Evolutionary conservation across 208 protist genomes (phyloP).

Genomic region (Crithidia bombi): DNA sequence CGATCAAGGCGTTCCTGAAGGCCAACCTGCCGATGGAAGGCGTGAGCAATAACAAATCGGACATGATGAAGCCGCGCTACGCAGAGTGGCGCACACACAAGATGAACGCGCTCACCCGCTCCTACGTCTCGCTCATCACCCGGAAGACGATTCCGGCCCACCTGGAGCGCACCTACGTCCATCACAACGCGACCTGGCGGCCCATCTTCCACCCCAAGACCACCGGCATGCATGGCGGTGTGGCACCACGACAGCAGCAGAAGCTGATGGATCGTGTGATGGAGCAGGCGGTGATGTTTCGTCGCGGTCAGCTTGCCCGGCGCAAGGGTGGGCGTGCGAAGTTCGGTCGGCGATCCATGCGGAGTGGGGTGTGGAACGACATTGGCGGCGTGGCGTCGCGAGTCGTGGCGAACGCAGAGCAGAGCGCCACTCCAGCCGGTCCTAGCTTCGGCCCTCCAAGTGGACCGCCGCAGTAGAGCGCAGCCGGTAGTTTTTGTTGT

Average conservation of each 20-base stretch:
- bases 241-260: constrained; percentile 75
- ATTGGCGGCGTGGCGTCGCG: constrained; percentile 61
- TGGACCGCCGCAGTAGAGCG: constrained; percentile 53
- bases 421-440: constrained; percentile 50
- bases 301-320: constrained; percentile 60
- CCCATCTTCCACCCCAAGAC: constrained; percentile 72
- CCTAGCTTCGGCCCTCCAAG: constrained; percentile 49
- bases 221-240: constrained; percentile 64
- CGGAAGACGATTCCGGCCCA: constrained; percentile 82
- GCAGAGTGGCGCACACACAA: constrained; percentile 83
- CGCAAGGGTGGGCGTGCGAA: constrained; percentile 85
- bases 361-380: constrained; percentile 80
- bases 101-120: constrained; percentile 70
- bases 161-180: constrained; percentile 80
- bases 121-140: constrained; percentile 86
- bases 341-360: constrained; percentile 57
- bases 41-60: constrained; percentile 63
- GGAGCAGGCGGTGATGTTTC: constrained; percentile 67
- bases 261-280: constrained; percentile 74
- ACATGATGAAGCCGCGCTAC: constrained; percentile 79
- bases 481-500: background rate
- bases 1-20: constrained; percentile 66
- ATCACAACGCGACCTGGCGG: constrained; percentile 85
- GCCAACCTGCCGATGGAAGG: constrained; percentile 60
- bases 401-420: constrained; percentile 44